These are phyloP conservation scores for Talaromyces sp. DNA, from an alignment of 2,329 filamentous ascomycete species.

Conservation along the genomic window DNA sequence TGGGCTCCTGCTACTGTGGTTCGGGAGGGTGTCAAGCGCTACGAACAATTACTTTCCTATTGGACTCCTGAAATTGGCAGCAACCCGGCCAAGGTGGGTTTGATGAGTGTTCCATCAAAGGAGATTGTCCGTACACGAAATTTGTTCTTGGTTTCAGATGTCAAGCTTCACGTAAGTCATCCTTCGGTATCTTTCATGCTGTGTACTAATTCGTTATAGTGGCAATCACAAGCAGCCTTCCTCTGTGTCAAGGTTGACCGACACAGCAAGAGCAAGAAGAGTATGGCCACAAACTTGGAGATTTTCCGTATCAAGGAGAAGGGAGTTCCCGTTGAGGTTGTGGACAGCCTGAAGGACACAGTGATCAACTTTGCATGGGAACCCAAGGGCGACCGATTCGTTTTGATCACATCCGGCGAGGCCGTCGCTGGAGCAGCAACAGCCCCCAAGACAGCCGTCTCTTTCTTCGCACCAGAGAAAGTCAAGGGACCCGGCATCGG, in stretches of 20 bases:
- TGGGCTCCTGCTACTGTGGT: conserved; percentile 85
- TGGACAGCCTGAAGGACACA: conserved; percentile 95
- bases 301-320: conserved; percentile 98
- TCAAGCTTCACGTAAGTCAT: conserved; percentile 70
- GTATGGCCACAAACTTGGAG: conserved; percentile 91
- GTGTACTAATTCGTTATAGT: conserved; percentile 40
- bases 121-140: conserved; percentile 92
- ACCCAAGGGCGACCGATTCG: conserved; percentile 94
- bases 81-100: conserved; percentile 93
- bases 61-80: conserved; percentile 98
- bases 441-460: conserved; percentile 86
- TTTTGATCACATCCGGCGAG: conserved; percentile 93
- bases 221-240: conserved; percentile 92
- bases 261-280: conserved; percentile 99
- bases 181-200: not conserved
- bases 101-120: conserved; percentile 96
- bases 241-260: conserved; percentile 98
- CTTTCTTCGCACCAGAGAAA: conserved; percentile 97
- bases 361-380: conserved; percentile 99
- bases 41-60: conserved; percentile 96
- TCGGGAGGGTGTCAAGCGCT: conserved; percentile 81
- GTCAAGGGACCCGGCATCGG: conserved; percentile 75
- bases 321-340: conserved; percentile 95
- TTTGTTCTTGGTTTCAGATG: conserved; percentile 95
- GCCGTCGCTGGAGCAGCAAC: conserved; percentile 74